These are phyloP conservation scores for Naganishia antarctica DNA, from an alignment of 768 basidiomycete species.

Conservation along the genomic window DNA sequence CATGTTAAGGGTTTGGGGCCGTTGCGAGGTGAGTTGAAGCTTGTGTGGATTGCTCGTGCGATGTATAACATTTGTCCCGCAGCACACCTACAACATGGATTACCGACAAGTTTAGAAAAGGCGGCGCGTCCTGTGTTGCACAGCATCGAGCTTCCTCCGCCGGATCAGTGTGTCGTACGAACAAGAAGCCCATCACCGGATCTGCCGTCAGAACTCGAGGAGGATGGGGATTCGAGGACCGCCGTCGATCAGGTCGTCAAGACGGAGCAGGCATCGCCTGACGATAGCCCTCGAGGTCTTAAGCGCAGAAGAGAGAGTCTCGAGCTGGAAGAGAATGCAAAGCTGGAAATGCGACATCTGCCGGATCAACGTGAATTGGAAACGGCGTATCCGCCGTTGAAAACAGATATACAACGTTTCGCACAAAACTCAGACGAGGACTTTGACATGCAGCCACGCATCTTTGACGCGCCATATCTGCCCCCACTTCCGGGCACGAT, in stretches of 20 bases:
- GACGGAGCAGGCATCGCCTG: neutral
- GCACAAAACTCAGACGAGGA: neutral
- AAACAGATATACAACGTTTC: neutral
- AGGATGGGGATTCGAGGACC: neutral
- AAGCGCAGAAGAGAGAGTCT: neutral
- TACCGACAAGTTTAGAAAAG: neutral
- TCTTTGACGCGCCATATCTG: slow-evolving; percentile 7
- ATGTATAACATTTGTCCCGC: neutral
- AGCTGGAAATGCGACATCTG: neutral
- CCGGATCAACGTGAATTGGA: too few species aligned
- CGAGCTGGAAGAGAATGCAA: neutral
- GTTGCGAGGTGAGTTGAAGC: neutral
- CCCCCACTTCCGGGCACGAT: slow-evolving; percentile 11
- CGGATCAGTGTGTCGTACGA: neutral
- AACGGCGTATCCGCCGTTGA: too few species aligned
- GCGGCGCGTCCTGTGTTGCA: neutral
- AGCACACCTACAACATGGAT: neutral
- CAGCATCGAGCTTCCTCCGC: neutral
- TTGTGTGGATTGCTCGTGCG: neutral
- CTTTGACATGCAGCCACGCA: neutral
- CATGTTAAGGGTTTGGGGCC: slow-evolving; percentile 2
- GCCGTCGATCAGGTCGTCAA: neutral
- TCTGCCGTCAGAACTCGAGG: too few species aligned
- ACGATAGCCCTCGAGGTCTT: neutral
- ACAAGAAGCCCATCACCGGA: neutral